phyloP scores from a whole-genome alignment of 805 yeast species.

The Myxozyma kluyveri region DNA sequence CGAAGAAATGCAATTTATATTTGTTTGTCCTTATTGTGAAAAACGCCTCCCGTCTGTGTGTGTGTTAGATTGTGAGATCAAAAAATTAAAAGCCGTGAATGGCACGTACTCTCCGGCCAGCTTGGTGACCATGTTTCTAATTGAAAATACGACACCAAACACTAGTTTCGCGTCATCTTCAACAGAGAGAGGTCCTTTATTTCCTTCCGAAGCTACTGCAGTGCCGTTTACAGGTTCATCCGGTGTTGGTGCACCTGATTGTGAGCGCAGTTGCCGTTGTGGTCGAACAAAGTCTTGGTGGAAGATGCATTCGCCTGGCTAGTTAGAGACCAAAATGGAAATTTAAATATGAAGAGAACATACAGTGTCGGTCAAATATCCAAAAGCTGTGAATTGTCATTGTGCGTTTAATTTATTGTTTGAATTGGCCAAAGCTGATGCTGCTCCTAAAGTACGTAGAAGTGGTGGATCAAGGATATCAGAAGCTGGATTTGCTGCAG shows the following conservation, averaged over 20 bases:
- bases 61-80: too few species aligned
- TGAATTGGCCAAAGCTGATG: too few species aligned
- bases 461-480: too few species aligned
- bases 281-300: constrained; percentile 55
- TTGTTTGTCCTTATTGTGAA: constrained; percentile 52
- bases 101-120: constrained; percentile 40
- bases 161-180: constrained; percentile 75
- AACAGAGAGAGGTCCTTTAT: constrained; percentile 33
- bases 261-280: constrained; percentile 14
- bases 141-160: constrained; percentile 79
- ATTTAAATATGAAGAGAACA: constrained; percentile 29
- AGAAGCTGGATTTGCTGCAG: too few species aligned
- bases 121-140: constrained; percentile 70
- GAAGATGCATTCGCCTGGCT: constrained; percentile 67
- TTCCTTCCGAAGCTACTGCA: constrained; percentile 15
- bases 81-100: constrained; percentile 5
- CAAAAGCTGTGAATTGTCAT: constrained; percentile 81
- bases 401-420: too few species aligned
- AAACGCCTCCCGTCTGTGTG: constrained; percentile 41
- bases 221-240: constrained; percentile 38
- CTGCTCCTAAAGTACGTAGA: too few species aligned
- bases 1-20: constrained; percentile 75
- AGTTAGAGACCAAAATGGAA: neutral
- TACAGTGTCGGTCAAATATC: constrained; percentile 88
- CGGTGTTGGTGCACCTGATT: neutral